Percentiles rank a stretch among this genome's conserved stretches.
phyloP scores from a whole-genome alignment of 495 filamentous ascomycete species.

The Podospora sp. region DNA sequence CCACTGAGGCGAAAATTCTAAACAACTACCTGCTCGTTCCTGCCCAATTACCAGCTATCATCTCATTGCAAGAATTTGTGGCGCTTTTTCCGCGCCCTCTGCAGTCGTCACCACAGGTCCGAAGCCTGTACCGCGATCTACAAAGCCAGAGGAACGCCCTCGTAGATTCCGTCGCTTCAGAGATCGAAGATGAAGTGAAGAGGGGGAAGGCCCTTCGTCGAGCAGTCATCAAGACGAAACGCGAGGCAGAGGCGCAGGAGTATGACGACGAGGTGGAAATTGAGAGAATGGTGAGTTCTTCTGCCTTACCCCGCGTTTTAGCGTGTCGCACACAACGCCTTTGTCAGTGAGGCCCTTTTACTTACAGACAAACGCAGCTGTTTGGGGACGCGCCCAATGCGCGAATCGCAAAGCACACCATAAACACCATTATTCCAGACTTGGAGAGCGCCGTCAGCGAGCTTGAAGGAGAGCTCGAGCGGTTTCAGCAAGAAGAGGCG shows the following conservation, averaged over 20 bases:
- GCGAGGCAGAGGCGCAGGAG: conserved; percentile 57
- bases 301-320: not conserved
- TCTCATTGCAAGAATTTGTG: conserved; percentile 74
- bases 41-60: conserved; percentile 68
- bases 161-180: conserved; percentile 66
- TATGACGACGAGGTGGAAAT: conserved; percentile 68
- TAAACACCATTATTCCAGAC: conserved; percentile 64
- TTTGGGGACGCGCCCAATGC: conserved; percentile 60
- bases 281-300: conserved; percentile 62
- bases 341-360: not conserved
- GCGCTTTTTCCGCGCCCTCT: conserved; percentile 72
- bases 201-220: conserved; percentile 64
- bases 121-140: conserved; percentile 76
- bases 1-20: conserved; percentile 72
- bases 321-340: not conserved
- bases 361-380: conserved; percentile 50
- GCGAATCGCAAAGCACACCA: conserved; percentile 55
- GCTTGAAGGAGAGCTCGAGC: conserved; percentile 66
- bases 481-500: conserved; percentile 65
- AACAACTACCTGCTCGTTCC: conserved; percentile 76
- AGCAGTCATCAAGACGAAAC: conserved; percentile 59
- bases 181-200: conserved; percentile 68
- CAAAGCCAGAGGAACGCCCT: conserved; percentile 70
- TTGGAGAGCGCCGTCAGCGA: conserved; percentile 67
- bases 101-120: conserved; percentile 71